Conservation (phyloP, 2,329 filamentous ascomycete genomes). For the Pezicula radicicola region DNA sequence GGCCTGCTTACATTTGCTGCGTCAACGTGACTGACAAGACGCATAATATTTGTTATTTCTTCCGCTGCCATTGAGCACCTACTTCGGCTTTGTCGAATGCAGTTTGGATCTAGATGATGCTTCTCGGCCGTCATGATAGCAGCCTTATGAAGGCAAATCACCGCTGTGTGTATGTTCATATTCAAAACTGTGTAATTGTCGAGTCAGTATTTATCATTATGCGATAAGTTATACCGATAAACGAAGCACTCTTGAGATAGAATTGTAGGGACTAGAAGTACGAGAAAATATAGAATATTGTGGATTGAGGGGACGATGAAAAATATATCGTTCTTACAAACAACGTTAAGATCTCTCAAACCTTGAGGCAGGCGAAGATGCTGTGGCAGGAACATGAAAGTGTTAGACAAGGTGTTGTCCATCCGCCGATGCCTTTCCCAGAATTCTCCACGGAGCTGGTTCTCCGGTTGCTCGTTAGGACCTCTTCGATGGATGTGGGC, state of each 20-base stretch:
- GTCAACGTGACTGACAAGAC: slow-evolving; percentile 70
- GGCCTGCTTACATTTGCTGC: slow-evolving; percentile 56
- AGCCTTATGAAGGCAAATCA: slow-evolving; percentile 86
- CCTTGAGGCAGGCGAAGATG: slow-evolving; percentile 69
- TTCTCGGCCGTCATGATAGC: slow-evolving; percentile 81
- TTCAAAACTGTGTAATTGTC: slow-evolving; percentile 53
- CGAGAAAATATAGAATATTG: too few relatives aligned
- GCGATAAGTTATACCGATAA: too few relatives aligned
- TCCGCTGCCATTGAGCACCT: slow-evolving; percentile 77
- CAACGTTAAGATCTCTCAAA: slow-evolving; percentile 65
- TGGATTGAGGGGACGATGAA: too few relatives aligned
- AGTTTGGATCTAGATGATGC: slow-evolving; percentile 59
- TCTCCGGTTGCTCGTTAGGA: slow-evolving; percentile 67
- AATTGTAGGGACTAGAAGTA: too few relatives aligned
- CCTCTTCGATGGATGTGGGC: slow-evolving; percentile 72
- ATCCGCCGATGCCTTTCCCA: slow-evolving; percentile 84
- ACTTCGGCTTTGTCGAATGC: slow-evolving; percentile 68
- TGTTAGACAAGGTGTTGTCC: slow-evolving; percentile 76
- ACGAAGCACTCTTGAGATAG: too few relatives aligned
- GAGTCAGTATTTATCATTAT: too few relatives aligned
- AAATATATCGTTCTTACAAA: slow-evolving; percentile 38
- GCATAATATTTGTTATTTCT: slow-evolving; percentile 82
- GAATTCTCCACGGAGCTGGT: slow-evolving; percentile 72
- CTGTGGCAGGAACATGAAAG: slow-evolving; percentile 75
- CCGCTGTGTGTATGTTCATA: slow-evolving; percentile 82